phyloP scores from a whole-genome alignment of 768 basidiomycete species.

The Tylopilus felleus region DNA sequence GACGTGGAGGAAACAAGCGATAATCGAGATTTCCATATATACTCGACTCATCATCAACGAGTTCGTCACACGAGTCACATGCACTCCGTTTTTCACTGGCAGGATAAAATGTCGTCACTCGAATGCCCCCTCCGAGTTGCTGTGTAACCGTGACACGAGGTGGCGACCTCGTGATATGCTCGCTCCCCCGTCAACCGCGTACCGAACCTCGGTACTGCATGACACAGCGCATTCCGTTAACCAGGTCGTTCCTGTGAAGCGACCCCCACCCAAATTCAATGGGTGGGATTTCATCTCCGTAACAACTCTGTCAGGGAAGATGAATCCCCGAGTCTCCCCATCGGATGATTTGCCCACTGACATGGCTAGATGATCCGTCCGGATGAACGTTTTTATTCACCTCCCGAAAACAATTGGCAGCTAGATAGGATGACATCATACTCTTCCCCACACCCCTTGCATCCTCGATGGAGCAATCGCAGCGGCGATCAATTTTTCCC shows the following conservation, averaged over 20 bases:
- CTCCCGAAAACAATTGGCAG: background rate
- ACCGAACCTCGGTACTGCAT: background rate
- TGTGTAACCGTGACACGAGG: background rate
- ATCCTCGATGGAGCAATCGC: background rate
- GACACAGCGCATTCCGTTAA: background rate
- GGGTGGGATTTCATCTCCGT: background rate
- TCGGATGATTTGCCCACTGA: no score
- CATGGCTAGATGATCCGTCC: background rate
- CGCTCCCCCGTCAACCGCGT: background rate
- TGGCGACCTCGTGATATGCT: background rate
- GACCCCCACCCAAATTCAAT: background rate
- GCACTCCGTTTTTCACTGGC: no score
- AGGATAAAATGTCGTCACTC: background rate
- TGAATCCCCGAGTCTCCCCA: no score
- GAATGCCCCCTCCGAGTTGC: constrained; percentile 9
- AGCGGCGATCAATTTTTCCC: background rate
- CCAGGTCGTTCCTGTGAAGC: background rate
- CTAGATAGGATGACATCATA: background rate
- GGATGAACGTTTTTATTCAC: background rate
- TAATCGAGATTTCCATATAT: constrained; percentile 38
- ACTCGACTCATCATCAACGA: constrained; percentile 12
- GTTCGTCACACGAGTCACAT: background rate
- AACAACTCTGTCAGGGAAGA: background rate
- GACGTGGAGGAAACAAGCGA: constrained; percentile 22
- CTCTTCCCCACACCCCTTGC: background rate